Percentiles rank a stretch among this genome's conserved stretches.
phyloP scores from a whole-genome alignment of 192 early-diverging fungal genomes.

The Linnemannia schmuckeri region DNA sequence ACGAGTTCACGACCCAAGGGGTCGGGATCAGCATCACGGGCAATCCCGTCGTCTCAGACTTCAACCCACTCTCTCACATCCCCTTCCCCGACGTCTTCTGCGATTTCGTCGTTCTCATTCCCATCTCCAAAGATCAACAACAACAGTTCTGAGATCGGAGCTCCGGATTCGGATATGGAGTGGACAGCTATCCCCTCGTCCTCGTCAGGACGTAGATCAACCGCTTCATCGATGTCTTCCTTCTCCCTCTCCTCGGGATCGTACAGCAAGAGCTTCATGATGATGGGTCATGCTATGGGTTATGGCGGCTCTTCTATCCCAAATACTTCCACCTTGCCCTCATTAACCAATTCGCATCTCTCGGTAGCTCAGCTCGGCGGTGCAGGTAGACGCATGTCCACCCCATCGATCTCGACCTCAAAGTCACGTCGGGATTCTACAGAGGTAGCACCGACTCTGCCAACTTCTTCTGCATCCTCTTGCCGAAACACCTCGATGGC shows the following conservation, averaged over 20 bases:
- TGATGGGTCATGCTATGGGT: slow-evolving; percentile 18
- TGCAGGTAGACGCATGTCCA: slow-evolving; percentile 42
- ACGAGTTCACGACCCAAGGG: neutral
- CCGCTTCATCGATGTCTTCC: neutral
- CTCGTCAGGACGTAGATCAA: neutral
- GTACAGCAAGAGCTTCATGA: slow-evolving; percentile 14
- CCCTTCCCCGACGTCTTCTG: neutral
- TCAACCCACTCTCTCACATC: neutral
- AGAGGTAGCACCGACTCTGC: neutral
- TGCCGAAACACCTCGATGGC: neutral
- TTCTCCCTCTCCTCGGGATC: neutral
- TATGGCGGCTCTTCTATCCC: neutral
- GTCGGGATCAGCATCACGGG: neutral
- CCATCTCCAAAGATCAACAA: neutral
- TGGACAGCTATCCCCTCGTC: neutral
- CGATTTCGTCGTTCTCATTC: neutral
- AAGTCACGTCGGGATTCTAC: neutral
- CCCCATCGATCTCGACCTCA: slow-evolving; percentile 27
- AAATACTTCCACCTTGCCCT: neutral
- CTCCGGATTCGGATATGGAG: neutral
- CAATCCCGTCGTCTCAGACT: neutral
- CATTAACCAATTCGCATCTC: slow-evolving; percentile 32
- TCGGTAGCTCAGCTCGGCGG: slow-evolving; percentile 20
- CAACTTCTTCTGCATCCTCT: neutral
- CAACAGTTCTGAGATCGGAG: neutral